Base-by-base conservation (phyloP, 257 asterid genomes). In the Solanum pimpinellifolium region DNA sequence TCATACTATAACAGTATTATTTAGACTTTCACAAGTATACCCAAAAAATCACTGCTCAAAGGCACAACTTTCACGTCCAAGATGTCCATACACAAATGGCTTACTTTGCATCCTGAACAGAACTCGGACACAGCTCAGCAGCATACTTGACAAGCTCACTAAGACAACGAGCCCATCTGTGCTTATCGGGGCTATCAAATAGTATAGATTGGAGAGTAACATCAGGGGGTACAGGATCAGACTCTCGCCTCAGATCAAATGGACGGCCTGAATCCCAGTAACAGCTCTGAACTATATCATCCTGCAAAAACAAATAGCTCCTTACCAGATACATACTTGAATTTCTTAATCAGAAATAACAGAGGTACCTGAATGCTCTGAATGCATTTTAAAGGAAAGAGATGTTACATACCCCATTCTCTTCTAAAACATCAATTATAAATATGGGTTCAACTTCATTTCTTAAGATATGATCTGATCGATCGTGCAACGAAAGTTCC, bases 201-300 rank as follows among this genome's bases (percentile, higher is more conserved):
- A 97, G 90, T 88, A 96, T 93, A 89, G 98, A 96, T 90, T 96
- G 99, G 90, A 97, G 96, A 87, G 99, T 96, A 47, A 92, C 98
- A 90, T 97, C 99, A 88, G 97, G 96, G 87, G 99, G 98, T 75
- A 97, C 94, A 87, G 94, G 94, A 92, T 97, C 99, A 82, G 99
- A 93, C 91, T 97, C 99, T 89, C 98, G 93, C 92, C 93, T 95
- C 92, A 93, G 90, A 94, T 96, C 99, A 84, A 97, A 97, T 74
- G 98, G 95, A 81, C 98, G 98, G 25, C 97, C 96, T 80, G 94
- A 93, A 91, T 96, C 99, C 98, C 98, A 96, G 87, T 95, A 97
- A 91, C 99, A 97, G 93, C 96, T 95, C 94, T 96, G 99, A 89
- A 97, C 99, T 85, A 97, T 97, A 92, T 97, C 99, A 90, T 96